phyloP scores from a whole-genome alignment of 1,284 basidiomycete genomes.

The Naganishia sp. region DNA sequence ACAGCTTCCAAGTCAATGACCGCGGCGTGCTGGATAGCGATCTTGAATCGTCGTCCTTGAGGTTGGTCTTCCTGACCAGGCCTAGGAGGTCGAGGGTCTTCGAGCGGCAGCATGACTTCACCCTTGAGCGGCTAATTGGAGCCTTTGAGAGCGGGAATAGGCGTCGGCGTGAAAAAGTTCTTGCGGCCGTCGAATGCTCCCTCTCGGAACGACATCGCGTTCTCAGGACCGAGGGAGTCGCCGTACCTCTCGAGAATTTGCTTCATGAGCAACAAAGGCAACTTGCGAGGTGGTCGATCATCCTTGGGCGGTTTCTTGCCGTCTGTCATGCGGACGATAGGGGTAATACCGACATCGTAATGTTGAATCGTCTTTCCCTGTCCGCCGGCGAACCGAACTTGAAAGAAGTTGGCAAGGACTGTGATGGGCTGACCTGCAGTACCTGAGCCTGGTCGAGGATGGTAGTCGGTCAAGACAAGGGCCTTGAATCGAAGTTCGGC shows the following conservation, averaged over 20 bases:
- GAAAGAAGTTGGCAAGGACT: conserved; percentile 49
- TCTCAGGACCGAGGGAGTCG: not conserved
- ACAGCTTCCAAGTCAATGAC: conserved; percentile 46
- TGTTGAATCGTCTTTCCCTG: conserved; percentile 42
- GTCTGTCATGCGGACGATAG: conserved; percentile 46
- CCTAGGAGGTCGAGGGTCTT: conserved; percentile 38
- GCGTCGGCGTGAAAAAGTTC: conserved; percentile 46
- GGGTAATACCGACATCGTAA: conserved; percentile 51
- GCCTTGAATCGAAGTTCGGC: conserved; percentile 28
- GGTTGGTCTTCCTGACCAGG: conserved; percentile 41
- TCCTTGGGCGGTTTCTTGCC: conserved; percentile 34
- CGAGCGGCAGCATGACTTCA: conserved; percentile 46
- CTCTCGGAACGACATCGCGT: not conserved
- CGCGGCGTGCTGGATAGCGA: conserved; percentile 44
- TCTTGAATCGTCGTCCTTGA: conserved; percentile 45
- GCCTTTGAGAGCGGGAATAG: conserved; percentile 38
- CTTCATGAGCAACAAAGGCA: conserved; percentile 4
- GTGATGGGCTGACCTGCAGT: conserved; percentile 42
- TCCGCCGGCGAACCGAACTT: conserved; percentile 40
- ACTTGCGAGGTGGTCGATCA: conserved; percentile 4
- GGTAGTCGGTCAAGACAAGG: conserved; percentile 30
- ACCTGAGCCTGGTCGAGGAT: conserved; percentile 40
- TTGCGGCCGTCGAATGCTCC: conserved; percentile 37
- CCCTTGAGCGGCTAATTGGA: conserved; percentile 35
- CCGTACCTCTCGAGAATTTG: not conserved